Base-by-base conservation (phyloP, 2,329 filamentous ascomycete species). In the Microdochium paspali region DNA sequence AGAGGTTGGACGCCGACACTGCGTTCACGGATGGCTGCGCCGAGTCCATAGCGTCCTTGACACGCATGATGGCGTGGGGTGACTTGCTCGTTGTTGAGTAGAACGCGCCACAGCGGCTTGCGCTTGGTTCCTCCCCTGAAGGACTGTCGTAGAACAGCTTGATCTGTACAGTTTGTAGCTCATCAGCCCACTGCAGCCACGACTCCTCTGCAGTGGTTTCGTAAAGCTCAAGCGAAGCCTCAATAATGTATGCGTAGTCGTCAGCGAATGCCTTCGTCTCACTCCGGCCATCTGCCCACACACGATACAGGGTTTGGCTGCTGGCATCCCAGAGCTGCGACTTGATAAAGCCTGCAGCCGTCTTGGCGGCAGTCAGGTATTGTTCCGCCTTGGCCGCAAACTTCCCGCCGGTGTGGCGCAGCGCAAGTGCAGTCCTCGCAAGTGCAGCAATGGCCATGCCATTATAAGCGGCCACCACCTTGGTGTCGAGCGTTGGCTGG, bases 11-110 rank as follows among this genome's bases (percentile, higher is more conserved):
- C 0, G 88, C 87, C n/a, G 86, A 85, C 5, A 91, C 79, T 32
- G 88, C 89, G 61, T 98, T 98, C 46, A 87, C 85, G 0, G 89
- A 93, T 1, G 93, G 93, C 50, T 93, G 85, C 1, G 89, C 84
- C 4, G 88, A 88, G 64, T 98, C 93, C 77, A 96, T 96, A 53
- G 90, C 93, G 52, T 94, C 89, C 67, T 98, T 98, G 45, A 96
- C 77, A 23, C 91, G 84, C 50, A 97, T 79, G 50, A 96, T 84
- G 24, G 85, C 77, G 57, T 90, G 80, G 1, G 81, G 70, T 10
- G 84, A 80, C 39, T 74, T 66, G 12, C 71, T 67, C 4, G 75
- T 68, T 1, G 85, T 90, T 4, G 82, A 83, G 68, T 87, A 93
- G 73, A 91, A 93, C 26, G 78, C 87, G 39, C 78, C 78, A 24